A percentile compares a stretch with the other conserved stretches of the same genome.
These are phyloP conservation scores for Debaryomycetaceae sp. DNA, from an alignment of 1,139 yeast species.

Conservation along the genomic window DNA sequence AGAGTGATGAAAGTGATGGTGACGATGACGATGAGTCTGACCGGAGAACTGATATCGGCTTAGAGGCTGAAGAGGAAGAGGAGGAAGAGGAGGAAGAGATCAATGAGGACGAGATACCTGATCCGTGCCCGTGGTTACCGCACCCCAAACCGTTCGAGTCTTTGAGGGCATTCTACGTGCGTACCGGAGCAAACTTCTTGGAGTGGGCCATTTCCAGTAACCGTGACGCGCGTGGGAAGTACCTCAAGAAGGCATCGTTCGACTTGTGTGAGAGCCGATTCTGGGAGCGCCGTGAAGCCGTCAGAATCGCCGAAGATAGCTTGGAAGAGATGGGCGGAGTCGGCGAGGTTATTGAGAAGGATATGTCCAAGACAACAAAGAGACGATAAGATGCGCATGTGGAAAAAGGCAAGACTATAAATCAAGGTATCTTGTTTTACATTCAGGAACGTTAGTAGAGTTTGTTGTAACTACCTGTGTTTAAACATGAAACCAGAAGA, in stretches of 20 bases:
- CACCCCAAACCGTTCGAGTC: slow-evolving; percentile 94
- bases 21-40: slow-evolving; percentile 44
- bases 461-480: too few species aligned
- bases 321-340: slow-evolving; percentile 88
- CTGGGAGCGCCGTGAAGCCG: slow-evolving; percentile 98
- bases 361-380: slow-evolving; percentile 31
- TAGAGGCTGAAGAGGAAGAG: slow-evolving; percentile 48
- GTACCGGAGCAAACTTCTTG: slow-evolving; percentile 78
- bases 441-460: too few species aligned
- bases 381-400: slow-evolving; percentile 38
- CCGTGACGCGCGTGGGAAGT: slow-evolving; percentile 82
- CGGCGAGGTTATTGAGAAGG: slow-evolving; percentile 80
- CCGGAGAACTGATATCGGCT: slow-evolving; percentile 39
- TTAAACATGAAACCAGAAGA: too few species aligned
- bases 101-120: slow-evolving; percentile 68
- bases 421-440: too few species aligned
- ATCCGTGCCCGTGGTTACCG: slow-evolving; percentile 92
- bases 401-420: too few species aligned
- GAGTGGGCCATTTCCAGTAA: slow-evolving; percentile 89
- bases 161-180: slow-evolving; percentile 70
- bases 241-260: slow-evolving; percentile 79
- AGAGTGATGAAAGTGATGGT: slow-evolving; percentile 50
- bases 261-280: slow-evolving; percentile 89
- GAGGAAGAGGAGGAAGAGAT: slow-evolving; percentile 50
- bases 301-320: slow-evolving; percentile 78